A percentile compares a stretch with the other conserved stretches of the same genome.
phyloP scores from a whole-genome alignment of 352 stramenopile species.

The Globisporangium nagaii region DNA sequence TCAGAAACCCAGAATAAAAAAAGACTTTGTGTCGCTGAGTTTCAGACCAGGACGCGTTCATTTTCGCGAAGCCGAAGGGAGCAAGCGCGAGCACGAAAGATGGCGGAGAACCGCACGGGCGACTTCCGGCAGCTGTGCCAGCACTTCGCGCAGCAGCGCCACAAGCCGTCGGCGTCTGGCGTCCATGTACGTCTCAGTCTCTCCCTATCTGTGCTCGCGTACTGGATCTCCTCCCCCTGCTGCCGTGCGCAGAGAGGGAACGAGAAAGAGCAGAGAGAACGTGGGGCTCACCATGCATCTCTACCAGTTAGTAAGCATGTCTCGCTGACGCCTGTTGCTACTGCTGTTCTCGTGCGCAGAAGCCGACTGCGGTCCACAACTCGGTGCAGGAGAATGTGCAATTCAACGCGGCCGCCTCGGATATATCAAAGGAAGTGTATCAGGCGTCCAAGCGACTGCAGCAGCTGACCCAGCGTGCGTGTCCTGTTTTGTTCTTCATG shows the following conservation, averaged over 20 bases:
- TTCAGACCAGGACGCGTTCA: too few species aligned
- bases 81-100: slow-evolving; percentile 14
- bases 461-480: slow-evolving; percentile 72
- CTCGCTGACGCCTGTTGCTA: not conserved
- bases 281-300: too few species aligned
- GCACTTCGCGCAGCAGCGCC: slow-evolving; percentile 32
- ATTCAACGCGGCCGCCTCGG: slow-evolving; percentile 74
- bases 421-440: slow-evolving; percentile 81
- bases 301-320: too few species aligned
- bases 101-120: slow-evolving; percentile 63
- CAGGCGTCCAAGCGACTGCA: slow-evolving; percentile 77
- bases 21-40: too few species aligned
- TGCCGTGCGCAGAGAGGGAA: too few species aligned
- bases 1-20: too few species aligned
- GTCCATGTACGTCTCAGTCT: slow-evolving; percentile 14
- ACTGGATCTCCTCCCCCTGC: not conserved
- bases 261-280: not conserved
- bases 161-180: slow-evolving; percentile 9
- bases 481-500: not conserved
- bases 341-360: slow-evolving; percentile 4
- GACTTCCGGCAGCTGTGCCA: slow-evolving; percentile 69
- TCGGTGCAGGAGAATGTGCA: slow-evolving; percentile 67
- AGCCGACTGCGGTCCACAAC: slow-evolving; percentile 27
- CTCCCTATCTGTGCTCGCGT: too few species aligned
- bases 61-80: too few species aligned